Conservation (phyloP, 441 rosid species). For the Bruguiera hainesii region DNA sequence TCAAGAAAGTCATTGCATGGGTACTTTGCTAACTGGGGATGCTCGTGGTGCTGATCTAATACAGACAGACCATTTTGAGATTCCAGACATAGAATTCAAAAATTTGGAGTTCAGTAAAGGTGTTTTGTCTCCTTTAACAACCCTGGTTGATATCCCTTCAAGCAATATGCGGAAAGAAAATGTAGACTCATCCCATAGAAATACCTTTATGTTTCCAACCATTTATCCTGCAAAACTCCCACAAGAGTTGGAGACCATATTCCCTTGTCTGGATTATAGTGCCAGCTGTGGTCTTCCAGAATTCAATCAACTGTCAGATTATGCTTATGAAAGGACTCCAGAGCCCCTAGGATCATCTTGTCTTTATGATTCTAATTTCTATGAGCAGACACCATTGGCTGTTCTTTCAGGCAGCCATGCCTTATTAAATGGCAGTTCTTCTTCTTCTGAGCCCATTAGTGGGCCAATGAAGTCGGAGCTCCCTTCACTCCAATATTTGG, state of each 20-base stretch:
- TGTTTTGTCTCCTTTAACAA: conserved; percentile 51
- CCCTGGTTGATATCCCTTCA: conserved; percentile 50
- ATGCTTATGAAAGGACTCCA: conserved; percentile 38
- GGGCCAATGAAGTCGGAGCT: conserved; percentile 99
- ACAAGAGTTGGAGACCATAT: conserved; percentile 47
- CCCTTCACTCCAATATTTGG: conserved; percentile 99
- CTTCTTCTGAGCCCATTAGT: conserved; percentile 70
- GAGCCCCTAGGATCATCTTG: conserved; percentile 46
- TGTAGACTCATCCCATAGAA: conserved; percentile 50
- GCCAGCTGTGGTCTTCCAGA: conserved; percentile 46
- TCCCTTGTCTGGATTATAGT: conserved; percentile 42
- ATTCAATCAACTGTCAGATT: conserved; percentile 46
- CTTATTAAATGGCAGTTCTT: conserved; percentile 79
- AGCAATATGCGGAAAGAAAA: conserved; percentile 63
- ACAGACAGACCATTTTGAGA: conserved; percentile 49
- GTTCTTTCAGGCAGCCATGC: conserved; percentile 71
- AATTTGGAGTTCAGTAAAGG: conserved; percentile 51
- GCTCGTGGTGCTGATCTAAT: conserved; percentile 52
- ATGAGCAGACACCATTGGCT: conserved; percentile 45
- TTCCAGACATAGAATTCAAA: conserved; percentile 68
- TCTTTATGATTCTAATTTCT: conserved; percentile 50
- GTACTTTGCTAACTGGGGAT: conserved; percentile 32
- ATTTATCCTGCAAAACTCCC: conserved; percentile 54
- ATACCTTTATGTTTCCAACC: conserved; percentile 48
- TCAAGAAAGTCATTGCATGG: conserved; percentile 33